Evolutionary conservation across 345 rosid species (phyloP).

Genomic region (Punica granatum): DNA sequence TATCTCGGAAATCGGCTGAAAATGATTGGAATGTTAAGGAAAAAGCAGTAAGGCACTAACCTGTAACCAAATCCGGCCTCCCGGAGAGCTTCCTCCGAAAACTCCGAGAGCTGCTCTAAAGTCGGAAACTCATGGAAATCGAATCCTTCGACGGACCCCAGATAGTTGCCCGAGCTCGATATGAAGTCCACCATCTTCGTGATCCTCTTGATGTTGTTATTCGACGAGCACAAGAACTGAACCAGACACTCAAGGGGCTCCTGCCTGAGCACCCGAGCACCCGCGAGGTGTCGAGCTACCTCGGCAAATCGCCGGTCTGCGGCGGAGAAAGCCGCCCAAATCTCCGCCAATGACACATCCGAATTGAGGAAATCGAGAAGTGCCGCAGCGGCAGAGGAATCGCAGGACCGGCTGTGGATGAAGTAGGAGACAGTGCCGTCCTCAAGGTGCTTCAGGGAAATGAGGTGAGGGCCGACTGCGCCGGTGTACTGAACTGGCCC

Average conservation of each 20-base stretch:
- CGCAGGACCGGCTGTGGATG: constrained; percentile 33
- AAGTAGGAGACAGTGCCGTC: constrained; percentile 46
- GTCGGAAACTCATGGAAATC: constrained; percentile 82
- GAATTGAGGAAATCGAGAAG: constrained; percentile 75
- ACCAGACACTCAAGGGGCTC: constrained; percentile 83
- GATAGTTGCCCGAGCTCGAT: constrained; percentile 51
- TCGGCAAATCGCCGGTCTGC: constrained; percentile 62
- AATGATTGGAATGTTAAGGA: background rate
- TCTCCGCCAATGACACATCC: constrained; percentile 37
- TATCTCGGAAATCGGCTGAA: background rate
- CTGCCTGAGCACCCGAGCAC: constrained; percentile 91
- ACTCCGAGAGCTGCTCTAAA: constrained; percentile 47
- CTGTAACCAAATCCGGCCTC: constrained; percentile 91
- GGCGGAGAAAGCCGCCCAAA: constrained; percentile 59
- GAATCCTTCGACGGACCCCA: constrained; percentile 63
- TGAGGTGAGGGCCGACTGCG: constrained; percentile 59
- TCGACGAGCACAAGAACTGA: constrained; percentile 90
- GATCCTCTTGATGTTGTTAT: constrained; percentile 78
- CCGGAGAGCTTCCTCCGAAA: constrained; percentile 64
- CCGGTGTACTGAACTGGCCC: constrained; percentile 66
- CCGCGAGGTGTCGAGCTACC: constrained; percentile 47
- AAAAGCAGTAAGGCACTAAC: constrained; percentile 16
- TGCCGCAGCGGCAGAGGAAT: constrained; percentile 42
- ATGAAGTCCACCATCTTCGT: constrained; percentile 83
- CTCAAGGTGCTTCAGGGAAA: constrained; percentile 58